Conservation (phyloP, 495 filamentous ascomycete species). For the Xanthoparmelia taractica region DNA sequence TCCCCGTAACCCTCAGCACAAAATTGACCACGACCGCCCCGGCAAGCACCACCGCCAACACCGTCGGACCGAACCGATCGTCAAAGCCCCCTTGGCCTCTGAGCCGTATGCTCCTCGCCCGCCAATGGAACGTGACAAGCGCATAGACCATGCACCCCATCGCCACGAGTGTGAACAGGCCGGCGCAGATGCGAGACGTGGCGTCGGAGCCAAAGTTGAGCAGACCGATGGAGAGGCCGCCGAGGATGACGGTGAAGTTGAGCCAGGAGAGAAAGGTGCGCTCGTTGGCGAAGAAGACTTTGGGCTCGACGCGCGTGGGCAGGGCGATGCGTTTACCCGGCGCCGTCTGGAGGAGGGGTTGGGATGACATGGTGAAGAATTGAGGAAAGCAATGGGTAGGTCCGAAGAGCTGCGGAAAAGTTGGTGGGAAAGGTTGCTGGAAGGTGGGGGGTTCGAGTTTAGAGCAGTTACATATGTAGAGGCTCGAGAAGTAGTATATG, state of each 20-base stretch:
- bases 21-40: conserved; percentile 91
- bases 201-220: conserved; percentile 90
- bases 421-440: background rate
- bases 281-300: conserved; percentile 99
- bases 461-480: background rate
- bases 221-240: conserved; percentile 88
- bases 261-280: conserved; percentile 98
- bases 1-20: conserved; percentile 58
- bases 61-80: conserved; percentile 85
- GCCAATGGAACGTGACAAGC: conserved; percentile 91
- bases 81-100: conserved; percentile 93
- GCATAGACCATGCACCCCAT: conserved; percentile 96
- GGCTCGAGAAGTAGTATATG: background rate
- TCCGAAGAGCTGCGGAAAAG: background rate
- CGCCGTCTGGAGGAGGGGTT: conserved; percentile 86
- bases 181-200: conserved; percentile 83
- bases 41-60: conserved; percentile 75
- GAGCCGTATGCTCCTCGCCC: conserved; percentile 83
- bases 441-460: background rate
- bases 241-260: conserved; percentile 97
- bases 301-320: conserved; percentile 94
- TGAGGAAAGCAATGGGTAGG: background rate
- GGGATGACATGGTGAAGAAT: conserved; percentile 69
- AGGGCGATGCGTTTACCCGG: conserved; percentile 99
- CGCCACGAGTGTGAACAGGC: conserved; percentile 87